These are phyloP conservation scores for Sporobolomyces pararoseus DNA, from an alignment of 768 basidiomycete species.

Conservation along the genomic window DNA sequence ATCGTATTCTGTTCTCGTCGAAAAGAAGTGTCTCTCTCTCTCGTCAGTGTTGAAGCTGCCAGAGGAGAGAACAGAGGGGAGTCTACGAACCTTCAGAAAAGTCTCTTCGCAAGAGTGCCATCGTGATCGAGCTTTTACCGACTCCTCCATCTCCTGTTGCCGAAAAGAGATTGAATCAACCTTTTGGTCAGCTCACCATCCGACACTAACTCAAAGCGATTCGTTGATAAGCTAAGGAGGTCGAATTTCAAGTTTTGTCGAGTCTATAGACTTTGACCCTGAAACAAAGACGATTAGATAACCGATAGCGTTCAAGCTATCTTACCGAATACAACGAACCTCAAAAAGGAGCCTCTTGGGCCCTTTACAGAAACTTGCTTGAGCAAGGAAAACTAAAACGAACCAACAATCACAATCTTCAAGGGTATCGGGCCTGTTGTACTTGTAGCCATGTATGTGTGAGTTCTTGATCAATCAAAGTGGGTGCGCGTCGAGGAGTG, in stretches of 20 bases:
- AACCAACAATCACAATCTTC: slow-evolving; percentile 32
- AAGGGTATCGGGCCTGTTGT: slow-evolving; percentile 11
- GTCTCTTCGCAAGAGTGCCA: slow-evolving; percentile 12
- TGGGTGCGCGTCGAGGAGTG: too few species aligned
- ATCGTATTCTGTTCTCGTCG: slow-evolving; percentile 17
- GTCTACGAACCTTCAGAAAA: slow-evolving; percentile 17
- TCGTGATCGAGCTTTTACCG: slow-evolving; percentile 32
- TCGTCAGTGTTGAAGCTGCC: neutral
- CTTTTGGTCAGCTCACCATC: neutral
- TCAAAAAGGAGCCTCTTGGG: too few species aligned
- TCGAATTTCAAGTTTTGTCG: too few species aligned
- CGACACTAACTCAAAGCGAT: too few species aligned
- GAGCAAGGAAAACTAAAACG: neutral
- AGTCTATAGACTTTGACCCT: too few species aligned
- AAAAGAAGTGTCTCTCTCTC: neutral
- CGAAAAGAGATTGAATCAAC: neutral
- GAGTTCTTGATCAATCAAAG: too few species aligned
- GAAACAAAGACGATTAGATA: too few species aligned
- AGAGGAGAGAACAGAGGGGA: neutral
- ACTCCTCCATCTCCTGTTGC: slow-evolving; percentile 37
- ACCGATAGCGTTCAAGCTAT: too few species aligned
- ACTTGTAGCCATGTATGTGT: too few species aligned
- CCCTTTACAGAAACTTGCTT: too few species aligned
- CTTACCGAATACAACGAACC: too few species aligned
- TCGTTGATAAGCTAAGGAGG: too few species aligned